phyloP scores from a whole-genome alignment of 73 alveolate genomes.

The Stentor roeselii region DNA sequence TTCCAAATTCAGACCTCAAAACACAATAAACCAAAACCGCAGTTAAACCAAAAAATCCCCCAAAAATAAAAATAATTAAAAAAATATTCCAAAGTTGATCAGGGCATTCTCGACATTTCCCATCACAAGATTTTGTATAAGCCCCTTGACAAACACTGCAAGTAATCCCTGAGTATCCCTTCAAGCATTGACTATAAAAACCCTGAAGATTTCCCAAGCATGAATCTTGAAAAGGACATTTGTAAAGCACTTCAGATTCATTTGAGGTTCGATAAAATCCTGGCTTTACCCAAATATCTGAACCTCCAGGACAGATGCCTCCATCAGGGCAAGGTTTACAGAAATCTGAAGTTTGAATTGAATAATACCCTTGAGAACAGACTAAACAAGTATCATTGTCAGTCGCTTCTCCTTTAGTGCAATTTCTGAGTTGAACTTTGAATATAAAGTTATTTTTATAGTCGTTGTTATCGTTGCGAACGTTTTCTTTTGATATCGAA shows the following conservation, averaged over 20 bases:
- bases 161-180: slow-evolving; percentile 38
- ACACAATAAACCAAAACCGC: slow-evolving; percentile 43
- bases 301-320: slow-evolving; percentile 54
- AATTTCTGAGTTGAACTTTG: neutral
- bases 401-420: neutral
- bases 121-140: slow-evolving; percentile 20
- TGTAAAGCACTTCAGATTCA: slow-evolving; percentile 34
- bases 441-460: no score
- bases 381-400: neutral
- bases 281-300: slow-evolving; percentile 47
- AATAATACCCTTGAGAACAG: neutral
- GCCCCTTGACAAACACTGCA: slow-evolving; percentile 37
- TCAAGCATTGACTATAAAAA: slow-evolving; percentile 29
- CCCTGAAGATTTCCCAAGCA: slow-evolving; percentile 34
- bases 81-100: neutral
- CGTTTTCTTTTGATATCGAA: neutral
- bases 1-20: slow-evolving; percentile 37
- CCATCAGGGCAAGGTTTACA: slow-evolving; percentile 47
- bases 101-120: slow-evolving; percentile 39
- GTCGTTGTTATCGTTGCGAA: no score
- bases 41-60: slow-evolving; percentile 3
- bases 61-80: neutral
- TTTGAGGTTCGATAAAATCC: slow-evolving; percentile 51
- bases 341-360: neutral
- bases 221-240: slow-evolving; percentile 29